Evolutionary conservation across 2,329 filamentous ascomycete species (phyloP).

Genomic region (Pseudogymnoascus sp.): DNA sequence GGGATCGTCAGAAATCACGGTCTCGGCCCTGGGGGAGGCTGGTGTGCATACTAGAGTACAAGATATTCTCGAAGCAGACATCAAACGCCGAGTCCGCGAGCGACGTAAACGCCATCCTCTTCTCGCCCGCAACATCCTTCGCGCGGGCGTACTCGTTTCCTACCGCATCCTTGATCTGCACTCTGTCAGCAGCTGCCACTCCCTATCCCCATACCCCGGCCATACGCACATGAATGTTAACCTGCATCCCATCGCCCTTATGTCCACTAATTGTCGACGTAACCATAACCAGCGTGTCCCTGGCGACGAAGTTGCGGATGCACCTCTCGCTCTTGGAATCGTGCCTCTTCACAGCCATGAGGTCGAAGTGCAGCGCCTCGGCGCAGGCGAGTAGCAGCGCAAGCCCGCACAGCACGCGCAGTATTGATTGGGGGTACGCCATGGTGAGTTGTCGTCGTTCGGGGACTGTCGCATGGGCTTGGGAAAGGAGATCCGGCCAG

Average conservation of each 20-base stretch:
- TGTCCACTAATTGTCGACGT: constrained; percentile 80
- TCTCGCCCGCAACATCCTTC: constrained; percentile 78
- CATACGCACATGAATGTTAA: constrained; percentile 82
- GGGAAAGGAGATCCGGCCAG: constrained; percentile 3
- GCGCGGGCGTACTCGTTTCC: constrained; percentile 94
- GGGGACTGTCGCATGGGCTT: not conserved
- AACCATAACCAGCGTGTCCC: constrained; percentile 90
- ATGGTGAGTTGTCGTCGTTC: constrained; percentile 31
- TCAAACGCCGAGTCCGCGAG: constrained; percentile 89
- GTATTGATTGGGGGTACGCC: constrained; percentile 43
- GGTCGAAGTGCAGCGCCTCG: constrained; percentile 85
- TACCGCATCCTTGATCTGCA: constrained; percentile 84
- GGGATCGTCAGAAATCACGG: not conserved
- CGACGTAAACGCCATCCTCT: constrained; percentile 84
- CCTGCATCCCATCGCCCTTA: constrained; percentile 82
- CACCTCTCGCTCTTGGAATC: constrained; percentile 72
- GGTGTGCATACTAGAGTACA: constrained; percentile 28
- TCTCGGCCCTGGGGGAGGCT: not conserved
- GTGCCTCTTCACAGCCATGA: constrained; percentile 59
- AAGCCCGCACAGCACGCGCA: constrained; percentile 53
- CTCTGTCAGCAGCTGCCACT: not conserved
- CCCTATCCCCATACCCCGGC: not conserved
- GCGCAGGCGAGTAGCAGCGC: constrained; percentile 47
- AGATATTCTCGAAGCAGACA: constrained; percentile 87
- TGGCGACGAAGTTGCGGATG: constrained; percentile 90